Base-by-base conservation (phyloP, 2,329 filamentous ascomycete species). In the Coccinonectria pachysandricola region DNA sequence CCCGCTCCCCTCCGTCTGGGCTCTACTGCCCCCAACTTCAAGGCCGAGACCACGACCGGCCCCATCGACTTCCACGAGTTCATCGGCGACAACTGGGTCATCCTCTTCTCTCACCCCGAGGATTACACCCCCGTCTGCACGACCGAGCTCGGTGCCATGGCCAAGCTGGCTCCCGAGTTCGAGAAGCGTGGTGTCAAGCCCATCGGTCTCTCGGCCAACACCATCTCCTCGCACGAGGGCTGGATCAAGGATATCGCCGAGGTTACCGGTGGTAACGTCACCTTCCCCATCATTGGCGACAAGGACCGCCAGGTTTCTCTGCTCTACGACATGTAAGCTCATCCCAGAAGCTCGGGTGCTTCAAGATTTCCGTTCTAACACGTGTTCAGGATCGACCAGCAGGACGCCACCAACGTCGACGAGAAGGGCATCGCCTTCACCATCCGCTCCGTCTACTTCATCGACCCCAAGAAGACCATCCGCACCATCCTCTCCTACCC, bases 121-220 rank as follows among this genome's bases (percentile, higher is more conserved):
- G 87, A 94, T 60, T 94, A 83, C 68, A 94, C 87, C 2, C 87
- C 87, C 28, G 87, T 94, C 34, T 95, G 87, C 71, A 95, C 87
- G 39, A 95, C 86, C 28, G 87, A 95, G 65, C 79, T 95, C 37
- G 87, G 86, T 37, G 86, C 86, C 34, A 92, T 95, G 49, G 82
- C 86, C 45, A 91, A 87, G 62, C 70, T 94, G 38, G 77, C 85
- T 64, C 73, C 76, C 47, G 85, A 94, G 59, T 94, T 95, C 60
- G 71, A 75, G 49, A 84, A 82, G 67, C 77, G 86, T 38, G 76
- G 75, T 39, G 83, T 88, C 48, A 92, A 94, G 73, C 76, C 94
- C 62, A 88, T 94, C 48, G 87, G 87, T 24, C 70, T 95, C 43
- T 79, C 75, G 36, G 86, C 86, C 65, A 92, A 94, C 66, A 84